Evolutionary conservation across 2,329 filamentous ascomycete genomes (phyloP), one percentile per base, ranked within the genome.

Genomic region (Alternaria arbusti): DNA sequence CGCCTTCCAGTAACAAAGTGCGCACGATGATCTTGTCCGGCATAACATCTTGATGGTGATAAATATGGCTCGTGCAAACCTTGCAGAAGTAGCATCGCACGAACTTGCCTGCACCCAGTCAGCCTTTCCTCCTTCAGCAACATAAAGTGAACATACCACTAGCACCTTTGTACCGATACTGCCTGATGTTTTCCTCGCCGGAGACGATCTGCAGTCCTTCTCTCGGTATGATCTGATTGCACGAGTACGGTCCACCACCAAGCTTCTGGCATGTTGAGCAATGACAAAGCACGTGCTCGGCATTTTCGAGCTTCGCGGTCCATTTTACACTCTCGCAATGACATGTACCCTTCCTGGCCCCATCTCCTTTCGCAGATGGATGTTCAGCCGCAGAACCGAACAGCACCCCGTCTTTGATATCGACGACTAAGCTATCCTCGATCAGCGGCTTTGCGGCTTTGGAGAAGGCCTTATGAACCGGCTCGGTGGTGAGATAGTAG

Each of bases 21-120:
- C 80, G 70, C 15, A 81, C 76, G 55, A 82, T 81, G 22, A 80
- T 72, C 58, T 79, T 79, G 9, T 79, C 79, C 3, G 79, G 78
- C 77, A 81, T 80, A 10, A 74, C 76, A 47, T 78, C 77, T 61
- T 80, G 80, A 44, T 79, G 75, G 59, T 81, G 79, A 51, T 80
- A 81, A n/a, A 81, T 75, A 61, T 81, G 79, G 46, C 71, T 76
- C 6, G 80, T 82, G 65, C 79, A 82, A 5, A 68, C 79, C 17
- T 69, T 65, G 61, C 79, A 82, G 59, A 78, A 80, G 63, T 73
- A 80, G 65, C 80, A 82, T 54, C 74, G 68, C 26, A 81, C 78
- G 46, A 72, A 70, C 51, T 78, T 80, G 22, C 74, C 72, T 57
- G 20, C 17, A 51, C 17, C 47, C 22, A 25, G 32, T 43, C 51